phyloP scores from a whole-genome alignment of 2,329 filamentous ascomycete species.

The Bisporella sp. region DNA sequence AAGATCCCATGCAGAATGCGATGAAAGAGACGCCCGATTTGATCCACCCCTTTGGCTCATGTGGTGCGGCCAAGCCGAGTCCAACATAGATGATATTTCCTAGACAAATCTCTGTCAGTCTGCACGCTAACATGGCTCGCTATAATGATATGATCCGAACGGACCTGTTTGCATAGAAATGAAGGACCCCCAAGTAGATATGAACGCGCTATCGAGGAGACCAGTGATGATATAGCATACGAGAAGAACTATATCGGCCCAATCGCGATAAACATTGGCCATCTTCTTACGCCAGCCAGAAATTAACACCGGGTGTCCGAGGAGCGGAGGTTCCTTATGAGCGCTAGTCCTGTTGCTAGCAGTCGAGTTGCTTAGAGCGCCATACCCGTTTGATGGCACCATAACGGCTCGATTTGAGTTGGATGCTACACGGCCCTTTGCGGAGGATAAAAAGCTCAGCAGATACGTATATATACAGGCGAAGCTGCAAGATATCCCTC shows the following conservation, averaged over 20 bases:
- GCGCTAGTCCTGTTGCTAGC: not conserved
- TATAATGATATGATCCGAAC: conserved; percentile 13
- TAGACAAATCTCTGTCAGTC: conserved; percentile 20
- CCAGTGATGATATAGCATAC: conserved; percentile 72
- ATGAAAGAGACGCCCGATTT: conserved; percentile 63
- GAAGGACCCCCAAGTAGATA: conserved; percentile 73
- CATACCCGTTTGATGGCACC: conserved; percentile 24
- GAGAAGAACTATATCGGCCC: conserved; percentile 63
- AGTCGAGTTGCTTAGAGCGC: conserved; percentile 16
- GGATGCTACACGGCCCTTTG: too few species aligned
- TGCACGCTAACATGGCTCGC: not conserved
- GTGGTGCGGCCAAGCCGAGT: conserved; percentile 58
- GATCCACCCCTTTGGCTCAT: conserved; percentile 53
- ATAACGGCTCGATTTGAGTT: conserved; percentile 6
- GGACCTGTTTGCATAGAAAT: conserved; percentile 54
- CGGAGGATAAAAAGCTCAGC: too few species aligned
- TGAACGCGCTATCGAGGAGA: conserved; percentile 67
- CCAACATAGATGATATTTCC: conserved; percentile 76
- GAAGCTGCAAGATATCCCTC: too few species aligned
- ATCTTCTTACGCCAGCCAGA: conserved; percentile 9
- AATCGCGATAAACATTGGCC: conserved; percentile 47
- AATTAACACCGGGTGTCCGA: conserved; percentile 9
- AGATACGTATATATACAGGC: not conserved
- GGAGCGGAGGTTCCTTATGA: conserved; percentile 29
- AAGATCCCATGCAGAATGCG: conserved; percentile 66